phyloP scores from a whole-genome alignment of 1,284 basidiomycete species.

The Exobasidium cylindrosporum region DNA sequence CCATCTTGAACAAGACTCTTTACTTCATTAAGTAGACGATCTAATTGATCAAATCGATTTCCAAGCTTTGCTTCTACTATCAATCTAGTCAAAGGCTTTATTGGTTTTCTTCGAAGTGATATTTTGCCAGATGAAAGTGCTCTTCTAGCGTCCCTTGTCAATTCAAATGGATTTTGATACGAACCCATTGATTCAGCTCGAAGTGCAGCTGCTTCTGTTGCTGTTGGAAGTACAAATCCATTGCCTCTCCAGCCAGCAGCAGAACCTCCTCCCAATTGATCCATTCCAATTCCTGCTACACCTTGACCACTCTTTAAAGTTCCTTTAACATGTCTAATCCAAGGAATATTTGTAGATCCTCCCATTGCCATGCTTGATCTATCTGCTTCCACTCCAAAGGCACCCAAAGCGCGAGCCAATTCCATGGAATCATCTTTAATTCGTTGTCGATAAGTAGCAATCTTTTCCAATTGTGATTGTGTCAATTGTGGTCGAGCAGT shows the following conservation, averaged over 20 bases:
- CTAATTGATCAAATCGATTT: not conserved
- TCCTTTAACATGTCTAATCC: constrained; percentile 29
- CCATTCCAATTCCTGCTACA: constrained; percentile 30
- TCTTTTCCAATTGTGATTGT: constrained; percentile 20
- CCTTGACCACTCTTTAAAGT: constrained; percentile 33
- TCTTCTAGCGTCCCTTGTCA: constrained; percentile 29
- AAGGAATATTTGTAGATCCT: constrained; percentile 9
- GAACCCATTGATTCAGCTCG: constrained; percentile 26
- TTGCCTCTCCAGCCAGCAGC: constrained; percentile 54
- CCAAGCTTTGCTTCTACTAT: constrained; percentile 5
- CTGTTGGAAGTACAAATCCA: constrained; percentile 52
- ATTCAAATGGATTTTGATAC: constrained; percentile 35
- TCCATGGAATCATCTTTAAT: constrained; percentile 39
- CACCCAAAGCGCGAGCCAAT: constrained; percentile 28
- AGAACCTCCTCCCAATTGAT: constrained; percentile 48
- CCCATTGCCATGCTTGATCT: constrained; percentile 16
- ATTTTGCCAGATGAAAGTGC: constrained; percentile 29
- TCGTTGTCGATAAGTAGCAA: constrained; percentile 45
- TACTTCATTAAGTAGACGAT: not conserved
- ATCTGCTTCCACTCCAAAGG: constrained; percentile 28
- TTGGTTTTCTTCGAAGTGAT: constrained; percentile 34
- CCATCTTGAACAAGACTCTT: not conserved
- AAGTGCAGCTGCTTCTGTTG: constrained; percentile 34
- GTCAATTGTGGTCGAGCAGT: not conserved
- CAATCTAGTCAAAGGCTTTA: constrained; percentile 19